Evolutionary conservation across 768 basidiomycete genomes (phyloP).

Genomic region (Leccinellum luteum): DNA sequence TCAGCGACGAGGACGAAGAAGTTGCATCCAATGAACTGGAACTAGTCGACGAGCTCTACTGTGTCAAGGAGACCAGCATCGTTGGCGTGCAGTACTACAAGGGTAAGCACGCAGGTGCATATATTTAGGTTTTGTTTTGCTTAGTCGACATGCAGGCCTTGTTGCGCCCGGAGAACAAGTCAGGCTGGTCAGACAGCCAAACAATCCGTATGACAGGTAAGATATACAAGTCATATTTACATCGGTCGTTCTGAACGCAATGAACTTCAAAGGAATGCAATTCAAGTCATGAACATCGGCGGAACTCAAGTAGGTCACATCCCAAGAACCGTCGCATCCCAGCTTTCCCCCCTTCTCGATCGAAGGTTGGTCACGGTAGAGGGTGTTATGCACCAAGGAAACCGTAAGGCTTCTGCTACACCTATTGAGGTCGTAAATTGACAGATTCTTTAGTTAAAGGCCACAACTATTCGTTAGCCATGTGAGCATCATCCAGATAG

Average conservation of each 20-base stretch:
- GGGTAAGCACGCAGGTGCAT: slow-evolving; percentile 36
- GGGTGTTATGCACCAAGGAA: slow-evolving; percentile 65
- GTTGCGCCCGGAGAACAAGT: slow-evolving; percentile 83
- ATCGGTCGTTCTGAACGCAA: not conserved
- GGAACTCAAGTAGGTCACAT: slow-evolving; percentile 79
- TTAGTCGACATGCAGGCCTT: slow-evolving; percentile 48
- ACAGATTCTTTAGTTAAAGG: slow-evolving; percentile 37
- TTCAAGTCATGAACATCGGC: slow-evolving; percentile 78
- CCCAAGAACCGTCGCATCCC: slow-evolving; percentile 53
- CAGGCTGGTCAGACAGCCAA: slow-evolving; percentile 59
- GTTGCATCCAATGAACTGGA: slow-evolving; percentile 46
- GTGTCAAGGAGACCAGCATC: slow-evolving; percentile 54
- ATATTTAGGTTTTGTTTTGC: not conserved
- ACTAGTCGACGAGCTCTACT: slow-evolving; percentile 64
- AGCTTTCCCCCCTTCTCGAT: slow-evolving; percentile 74
- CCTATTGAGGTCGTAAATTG: not conserved
- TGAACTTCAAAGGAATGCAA: slow-evolving; percentile 55
- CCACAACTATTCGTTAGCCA: slow-evolving; percentile 52
- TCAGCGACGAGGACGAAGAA: slow-evolving; percentile 44
- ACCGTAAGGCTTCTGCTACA: slow-evolving; percentile 40
- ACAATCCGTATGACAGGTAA: slow-evolving; percentile 66
- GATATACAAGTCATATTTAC: not conserved
- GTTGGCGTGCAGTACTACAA: slow-evolving; percentile 86
- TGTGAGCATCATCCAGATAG: slow-evolving; percentile 42
- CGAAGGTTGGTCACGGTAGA: slow-evolving; percentile 60